Base-by-base conservation (phyloP, 805 yeast genomes). In the Ogataea saltuana region DNA sequence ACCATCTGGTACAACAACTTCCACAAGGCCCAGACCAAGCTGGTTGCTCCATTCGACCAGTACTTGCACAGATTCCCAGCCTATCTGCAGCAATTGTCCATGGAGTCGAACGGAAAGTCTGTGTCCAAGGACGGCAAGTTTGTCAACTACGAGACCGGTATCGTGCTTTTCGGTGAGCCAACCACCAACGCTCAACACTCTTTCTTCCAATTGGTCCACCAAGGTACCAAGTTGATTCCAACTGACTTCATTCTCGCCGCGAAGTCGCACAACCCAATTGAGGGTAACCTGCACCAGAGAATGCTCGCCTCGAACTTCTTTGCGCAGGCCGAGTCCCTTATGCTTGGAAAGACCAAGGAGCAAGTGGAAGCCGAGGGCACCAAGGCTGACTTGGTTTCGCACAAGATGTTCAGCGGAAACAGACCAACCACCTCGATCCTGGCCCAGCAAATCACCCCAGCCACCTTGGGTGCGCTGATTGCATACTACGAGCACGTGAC, bases 51-150 rank as follows among this genome's bases (percentile, higher is more conserved):
- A 55, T 93, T 90, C 64, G 99, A 93, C 71, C 99, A 93, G 76
- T 93, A 93, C 77, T 75, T 93, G 71, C 96, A 91, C 80, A 81
- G 99, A 69, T 93, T 93, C 91, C 97, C 99, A 50, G 99, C 99
- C 47, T 93, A 93, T 74, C 78, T 93, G 71, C 99, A 93, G 78
- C 99, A 93, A 74, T 79, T 93, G 68, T 87, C 96, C 25, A 93
- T 93, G 99, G 99, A 93, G 75, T 89, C 97, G 48, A 93, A 93
- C 75, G 99, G 99, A 75, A 93, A 93, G 75, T 83, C 95, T 35
- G 97, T 93, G 57, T 85, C 96, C 60, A 85, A 97, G 71, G 89
- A 88, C 61, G 86, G 88, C 64, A 83, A 80, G 54, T 89, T 84
- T 74, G 88, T 96, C 65, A 80, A 83, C 75, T 93, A 93, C 78